These are phyloP conservation scores for Pythium angustatum DNA, from an alignment of 352 stramenopile species.

Conservation along the genomic window DNA sequence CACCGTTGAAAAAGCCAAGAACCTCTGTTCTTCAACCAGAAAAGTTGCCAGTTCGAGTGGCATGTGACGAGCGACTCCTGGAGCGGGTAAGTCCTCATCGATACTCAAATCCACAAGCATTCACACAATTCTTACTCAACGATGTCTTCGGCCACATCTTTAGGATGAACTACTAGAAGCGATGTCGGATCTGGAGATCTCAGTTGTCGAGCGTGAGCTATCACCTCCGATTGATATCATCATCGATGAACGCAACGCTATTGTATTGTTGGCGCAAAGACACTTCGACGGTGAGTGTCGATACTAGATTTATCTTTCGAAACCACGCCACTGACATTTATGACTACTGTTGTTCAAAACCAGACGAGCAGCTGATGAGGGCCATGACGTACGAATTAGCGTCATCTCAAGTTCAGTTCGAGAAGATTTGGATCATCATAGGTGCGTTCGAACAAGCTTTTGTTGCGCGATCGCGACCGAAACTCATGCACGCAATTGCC, in stretches of 20 bases:
- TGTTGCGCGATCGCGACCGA: background rate
- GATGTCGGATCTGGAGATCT: conserved; percentile 55
- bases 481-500: background rate
- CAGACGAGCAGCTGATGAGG: conserved; percentile 48
- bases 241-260: conserved; percentile 67
- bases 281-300: conserved; percentile 45
- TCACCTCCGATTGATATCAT: conserved; percentile 52
- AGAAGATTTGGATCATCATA: conserved; percentile 66
- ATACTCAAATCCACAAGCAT: background rate
- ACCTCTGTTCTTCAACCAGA: background rate
- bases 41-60: conserved; percentile 35
- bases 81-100: conserved; percentile 30
- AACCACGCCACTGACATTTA: background rate
- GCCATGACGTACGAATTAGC: conserved; percentile 62
- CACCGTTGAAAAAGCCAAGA: conserved; percentile 12
- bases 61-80: conserved; percentile 48
- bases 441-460: conserved; percentile 30
- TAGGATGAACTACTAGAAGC: conserved; percentile 67
- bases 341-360: conserved; percentile 2
- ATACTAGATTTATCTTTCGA: background rate
- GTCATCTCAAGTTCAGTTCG: conserved; percentile 52
- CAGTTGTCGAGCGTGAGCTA: conserved; percentile 65
- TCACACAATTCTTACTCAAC: background rate
- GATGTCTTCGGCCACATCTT: background rate
- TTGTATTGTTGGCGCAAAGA: conserved; percentile 40